phyloP scores from a whole-genome alignment of 2,329 filamentous ascomycete genomes.

The Diaporthe eres region DNA sequence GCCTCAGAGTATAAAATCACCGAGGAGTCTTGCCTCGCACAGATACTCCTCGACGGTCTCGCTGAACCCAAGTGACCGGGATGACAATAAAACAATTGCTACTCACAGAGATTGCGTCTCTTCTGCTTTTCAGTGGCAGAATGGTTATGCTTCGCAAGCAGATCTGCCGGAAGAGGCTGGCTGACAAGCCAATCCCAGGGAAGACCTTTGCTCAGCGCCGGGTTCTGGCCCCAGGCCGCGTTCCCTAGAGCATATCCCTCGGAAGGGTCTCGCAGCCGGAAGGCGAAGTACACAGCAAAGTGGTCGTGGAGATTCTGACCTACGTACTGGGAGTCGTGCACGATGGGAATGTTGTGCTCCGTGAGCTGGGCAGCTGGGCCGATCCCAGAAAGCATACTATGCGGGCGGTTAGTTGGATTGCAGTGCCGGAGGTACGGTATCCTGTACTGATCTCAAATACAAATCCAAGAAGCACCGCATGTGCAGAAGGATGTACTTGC shows the following conservation, averaged over 20 bases:
- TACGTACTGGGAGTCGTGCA: constrained; percentile 68
- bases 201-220: constrained; percentile 21
- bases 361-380: constrained; percentile 46
- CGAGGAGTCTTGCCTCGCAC: background rate
- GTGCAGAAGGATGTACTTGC: background rate
- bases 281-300: constrained; percentile 42
- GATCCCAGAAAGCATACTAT: constrained; percentile 53
- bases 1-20: background rate
- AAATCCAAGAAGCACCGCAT: background rate
- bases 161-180: constrained; percentile 16
- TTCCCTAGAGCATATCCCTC: constrained; percentile 32
- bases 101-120: constrained; percentile 28
- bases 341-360: constrained; percentile 57
- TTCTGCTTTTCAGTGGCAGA: background rate
- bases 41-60: background rate
- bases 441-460: background rate
- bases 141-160: constrained; percentile 6
- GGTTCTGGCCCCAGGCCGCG: constrained; percentile 32
- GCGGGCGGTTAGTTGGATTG: background rate
- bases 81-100: background rate
- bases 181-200: constrained; percentile 35
- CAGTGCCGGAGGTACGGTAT: background rate
- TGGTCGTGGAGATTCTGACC: constrained; percentile 71
- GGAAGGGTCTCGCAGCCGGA: constrained; percentile 7
- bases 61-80: background rate